Evolutionary conservation across 2,329 filamentous ascomycete genomes (phyloP).

Genomic region (Zasmidium angulare): DNA sequence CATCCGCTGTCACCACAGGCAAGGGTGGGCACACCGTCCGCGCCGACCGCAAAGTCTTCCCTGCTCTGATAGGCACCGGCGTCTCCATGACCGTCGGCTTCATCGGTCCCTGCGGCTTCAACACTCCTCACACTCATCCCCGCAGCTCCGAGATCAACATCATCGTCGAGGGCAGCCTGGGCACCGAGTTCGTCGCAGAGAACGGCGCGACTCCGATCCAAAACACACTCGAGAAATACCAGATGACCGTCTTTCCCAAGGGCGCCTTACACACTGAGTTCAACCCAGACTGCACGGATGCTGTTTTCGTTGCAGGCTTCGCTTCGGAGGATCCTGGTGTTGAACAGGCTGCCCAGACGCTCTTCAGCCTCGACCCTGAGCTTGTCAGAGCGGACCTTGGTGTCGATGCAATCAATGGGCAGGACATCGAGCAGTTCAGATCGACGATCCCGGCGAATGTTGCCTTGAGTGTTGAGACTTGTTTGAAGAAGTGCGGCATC

Average conservation of each 20-base stretch:
- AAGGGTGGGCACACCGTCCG: conserved; percentile 52
- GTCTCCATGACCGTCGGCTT: conserved; percentile 45
- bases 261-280: conserved; percentile 57
- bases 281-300: conserved; percentile 55
- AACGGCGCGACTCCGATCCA: conserved; percentile 35
- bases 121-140: conserved; percentile 58
- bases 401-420: conserved; percentile 31
- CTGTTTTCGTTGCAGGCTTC: conserved; percentile 54
- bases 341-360: conserved; percentile 52
- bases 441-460: conserved; percentile 48
- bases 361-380: conserved; percentile 45
- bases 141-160: conserved; percentile 56
- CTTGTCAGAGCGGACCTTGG: conserved; percentile 41
- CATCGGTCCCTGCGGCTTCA: conserved; percentile 51
- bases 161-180: conserved; percentile 50
- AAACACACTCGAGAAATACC: conserved; percentile 43
- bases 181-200: conserved; percentile 54
- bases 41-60: conserved; percentile 59
- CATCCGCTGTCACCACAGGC: conserved; percentile 36
- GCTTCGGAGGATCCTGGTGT: conserved; percentile 53
- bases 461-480: conserved; percentile 54
- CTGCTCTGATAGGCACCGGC: conserved; percentile 40
- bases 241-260: conserved; percentile 57
- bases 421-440: conserved; percentile 39
- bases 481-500: conserved; percentile 52